phyloP scores from a whole-genome alignment of 345 rosid genomes.

The Pistacia integerrima region DNA sequence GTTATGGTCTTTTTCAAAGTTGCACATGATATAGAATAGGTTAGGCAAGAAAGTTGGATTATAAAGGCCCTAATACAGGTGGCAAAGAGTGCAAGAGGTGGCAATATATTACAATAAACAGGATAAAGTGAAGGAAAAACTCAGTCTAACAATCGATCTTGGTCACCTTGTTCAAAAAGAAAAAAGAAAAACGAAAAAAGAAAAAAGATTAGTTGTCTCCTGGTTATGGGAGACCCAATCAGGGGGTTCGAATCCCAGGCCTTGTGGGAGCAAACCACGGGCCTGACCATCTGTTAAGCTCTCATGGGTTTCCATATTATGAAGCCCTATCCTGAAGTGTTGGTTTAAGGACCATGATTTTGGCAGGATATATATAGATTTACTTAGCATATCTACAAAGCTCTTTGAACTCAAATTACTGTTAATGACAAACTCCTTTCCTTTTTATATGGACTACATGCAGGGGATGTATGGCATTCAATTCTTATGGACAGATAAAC shows the following conservation, averaged over 20 bases:
- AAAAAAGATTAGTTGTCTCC: not conserved
- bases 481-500: not conserved
- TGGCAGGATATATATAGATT: not conserved
- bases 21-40: not conserved
- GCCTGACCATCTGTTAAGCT: too few relatives aligned
- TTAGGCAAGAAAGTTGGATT: not conserved
- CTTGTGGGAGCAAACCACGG: too few relatives aligned
- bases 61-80: not conserved
- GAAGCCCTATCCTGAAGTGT: not conserved
- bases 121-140: conserved; percentile 1
- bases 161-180: not conserved
- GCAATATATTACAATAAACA: not conserved
- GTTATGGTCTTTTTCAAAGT: not conserved
- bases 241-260: too few relatives aligned
- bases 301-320: too few relatives aligned
- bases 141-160: not conserved
- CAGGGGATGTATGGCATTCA: not conserved
- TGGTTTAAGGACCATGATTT: not conserved
- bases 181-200: not conserved
- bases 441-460: not conserved
- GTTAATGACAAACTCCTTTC: not conserved
- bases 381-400: not conserved
- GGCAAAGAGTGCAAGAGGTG: not conserved
- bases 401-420: not conserved
- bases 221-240: not conserved